Conservation (phyloP, 495 filamentous ascomycete species). For the Neurospora sp. region DNA sequence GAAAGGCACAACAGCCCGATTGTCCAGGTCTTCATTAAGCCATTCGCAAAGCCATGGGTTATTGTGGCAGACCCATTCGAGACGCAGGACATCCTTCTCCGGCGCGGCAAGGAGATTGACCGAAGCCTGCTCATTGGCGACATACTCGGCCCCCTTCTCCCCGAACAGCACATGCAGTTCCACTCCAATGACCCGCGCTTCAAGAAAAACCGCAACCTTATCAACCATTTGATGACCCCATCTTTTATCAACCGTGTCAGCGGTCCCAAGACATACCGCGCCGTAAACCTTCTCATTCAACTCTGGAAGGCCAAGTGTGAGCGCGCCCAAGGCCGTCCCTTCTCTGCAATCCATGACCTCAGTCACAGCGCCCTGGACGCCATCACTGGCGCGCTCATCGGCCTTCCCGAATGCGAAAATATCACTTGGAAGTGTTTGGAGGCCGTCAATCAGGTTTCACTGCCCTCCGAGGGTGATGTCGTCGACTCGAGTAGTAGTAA, state of each 20-base stretch:
- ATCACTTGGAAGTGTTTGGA: constrained; percentile 8
- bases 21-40: constrained; percentile 28
- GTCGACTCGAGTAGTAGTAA: background rate
- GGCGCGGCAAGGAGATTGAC: constrained; percentile 33
- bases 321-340: constrained; percentile 22
- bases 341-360: constrained; percentile 27
- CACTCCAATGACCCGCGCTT: constrained; percentile 16
- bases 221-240: constrained; percentile 31
- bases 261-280: constrained; percentile 22
- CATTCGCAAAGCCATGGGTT: constrained; percentile 25
- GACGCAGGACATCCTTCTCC: constrained; percentile 29
- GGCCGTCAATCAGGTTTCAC: background rate
- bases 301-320: constrained; percentile 26
- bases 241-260: constrained; percentile 26
- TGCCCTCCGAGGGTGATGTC: background rate
- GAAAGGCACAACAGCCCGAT: constrained; percentile 24
- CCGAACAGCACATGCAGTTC: constrained; percentile 22
- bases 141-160: constrained; percentile 19
- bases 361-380: constrained; percentile 24
- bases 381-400: constrained; percentile 25
- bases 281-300: constrained; percentile 16
- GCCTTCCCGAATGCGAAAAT: constrained; percentile 11
- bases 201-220: constrained; percentile 23
- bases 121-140: constrained; percentile 14
- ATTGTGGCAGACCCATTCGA: constrained; percentile 32